Evolutionary conservation across 306 rosid genomes (phyloP), one percentile per base, ranked within the genome.

Genomic region (Lathyrus aphaca): DNA sequence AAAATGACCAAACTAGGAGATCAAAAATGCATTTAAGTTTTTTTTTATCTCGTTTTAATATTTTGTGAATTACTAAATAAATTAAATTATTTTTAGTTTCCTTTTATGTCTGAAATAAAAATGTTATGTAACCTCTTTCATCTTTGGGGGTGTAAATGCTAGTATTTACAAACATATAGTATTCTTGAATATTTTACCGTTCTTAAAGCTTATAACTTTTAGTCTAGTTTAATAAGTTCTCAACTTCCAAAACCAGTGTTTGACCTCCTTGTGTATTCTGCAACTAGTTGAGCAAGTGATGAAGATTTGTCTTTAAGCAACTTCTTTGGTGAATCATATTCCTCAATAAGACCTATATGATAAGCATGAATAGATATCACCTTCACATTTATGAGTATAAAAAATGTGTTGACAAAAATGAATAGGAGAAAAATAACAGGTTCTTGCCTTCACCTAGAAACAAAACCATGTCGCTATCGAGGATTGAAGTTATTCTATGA

Each of bases 401-500:
- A 27, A 62, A 40, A 39, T 40, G 14, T 11, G n/a, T n/a, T n/a
- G 10, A 42, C 45, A 59, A 5, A 23, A 17, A 13, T 17, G 5
- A 27, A n/a, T 2, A 8, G 48, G 0, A 0, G 8, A 5, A 38
- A 15, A 38, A 15, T n/a, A 18, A n/a, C 35, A 14, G 29, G 30
- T 59, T 18, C 54, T 71, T 21, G 46, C 83, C 96, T 18, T 83
- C 79, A 73, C 39, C 85, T 54, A 89, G 85, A 68, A 86, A 85
- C 51, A 92, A 77, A 71, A 92, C 95, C 91, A 88, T 89, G 88
- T 86, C 91, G 55, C 89, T 87, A 6, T 77, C 77, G 3, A 92
- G 83, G 53, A 89, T 84, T 10, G 95, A 92, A 65, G 98, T 89
- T 79, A 87, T 88, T 18, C 91, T 84, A 71, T 89, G 98, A 32